Conservation (phyloP, 1,284 basidiomycete species). For the Apiotrichum brassicae region DNA sequence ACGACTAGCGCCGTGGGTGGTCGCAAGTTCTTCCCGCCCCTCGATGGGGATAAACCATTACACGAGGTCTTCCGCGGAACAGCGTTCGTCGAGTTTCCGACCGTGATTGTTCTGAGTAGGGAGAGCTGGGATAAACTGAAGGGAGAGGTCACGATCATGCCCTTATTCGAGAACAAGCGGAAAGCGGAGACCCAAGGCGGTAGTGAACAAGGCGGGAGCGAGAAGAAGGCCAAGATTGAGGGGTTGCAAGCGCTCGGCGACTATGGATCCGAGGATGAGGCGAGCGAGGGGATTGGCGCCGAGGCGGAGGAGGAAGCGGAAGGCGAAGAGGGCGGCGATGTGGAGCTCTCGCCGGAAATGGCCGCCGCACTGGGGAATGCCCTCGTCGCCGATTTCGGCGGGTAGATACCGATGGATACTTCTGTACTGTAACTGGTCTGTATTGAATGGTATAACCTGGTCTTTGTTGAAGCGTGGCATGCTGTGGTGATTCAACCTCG, state of each 20-base stretch:
- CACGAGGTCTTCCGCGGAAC: slow-evolving; percentile 54
- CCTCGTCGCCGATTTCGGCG: slow-evolving; percentile 16
- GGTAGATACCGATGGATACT: too few relatives aligned
- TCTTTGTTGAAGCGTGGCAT: too few relatives aligned
- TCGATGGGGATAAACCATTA: slow-evolving; percentile 55
- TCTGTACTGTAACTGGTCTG: too few relatives aligned
- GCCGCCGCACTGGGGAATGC: slow-evolving; percentile 29
- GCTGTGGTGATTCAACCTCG: too few relatives aligned
- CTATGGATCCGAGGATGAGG: background rate
- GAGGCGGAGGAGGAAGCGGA: slow-evolving; percentile 12
- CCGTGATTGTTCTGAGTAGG: slow-evolving; percentile 64
- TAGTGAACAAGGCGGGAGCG: slow-evolving; percentile 44
- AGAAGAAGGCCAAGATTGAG: slow-evolving; percentile 1
- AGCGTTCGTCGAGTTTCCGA: slow-evolving; percentile 72
- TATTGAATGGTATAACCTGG: too few relatives aligned
- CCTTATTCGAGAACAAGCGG: slow-evolving; percentile 24
- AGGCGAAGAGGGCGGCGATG: slow-evolving; percentile 8
- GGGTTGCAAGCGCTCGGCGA: slow-evolving; percentile 39
- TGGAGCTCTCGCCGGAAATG: slow-evolving; percentile 12
- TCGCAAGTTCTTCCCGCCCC: slow-evolving; percentile 52
- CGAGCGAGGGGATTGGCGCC: too few relatives aligned
- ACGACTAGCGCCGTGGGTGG: background rate
- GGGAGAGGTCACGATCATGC: slow-evolving; percentile 40
- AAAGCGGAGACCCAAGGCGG: slow-evolving; percentile 44
- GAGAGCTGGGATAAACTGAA: slow-evolving; percentile 53